Evolutionary conservation across 225 moss, liverwort and hornwort species (phyloP).

Genomic region (Bryoerythrophyllum caledonicum): DNA sequence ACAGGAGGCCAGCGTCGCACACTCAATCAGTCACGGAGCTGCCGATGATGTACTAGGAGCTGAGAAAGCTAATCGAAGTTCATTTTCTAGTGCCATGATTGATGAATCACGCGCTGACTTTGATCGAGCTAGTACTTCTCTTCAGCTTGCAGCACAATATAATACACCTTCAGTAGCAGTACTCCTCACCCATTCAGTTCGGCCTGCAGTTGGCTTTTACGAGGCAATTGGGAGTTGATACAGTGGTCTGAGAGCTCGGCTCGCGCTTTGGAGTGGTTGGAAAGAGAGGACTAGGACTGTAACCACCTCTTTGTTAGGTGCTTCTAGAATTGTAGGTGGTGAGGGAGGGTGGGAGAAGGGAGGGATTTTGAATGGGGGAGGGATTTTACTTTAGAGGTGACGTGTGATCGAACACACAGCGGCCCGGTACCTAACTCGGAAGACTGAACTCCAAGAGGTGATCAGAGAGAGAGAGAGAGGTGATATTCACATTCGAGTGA

Average conservation of each 20-base stretch:
- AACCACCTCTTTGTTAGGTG: constrained; percentile 15
- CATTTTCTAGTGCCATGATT: constrained; percentile 25
- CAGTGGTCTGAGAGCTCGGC: background rate
- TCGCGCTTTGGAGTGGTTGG: constrained; percentile 14
- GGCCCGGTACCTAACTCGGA: constrained; percentile 7
- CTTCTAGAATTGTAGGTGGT: background rate
- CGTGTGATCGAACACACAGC: constrained; percentile 28
- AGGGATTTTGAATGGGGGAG: background rate
- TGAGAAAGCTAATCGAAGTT: constrained; percentile 17
- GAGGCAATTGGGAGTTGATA: background rate
- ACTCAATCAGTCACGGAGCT: constrained; percentile 10
- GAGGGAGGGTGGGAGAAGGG: background rate
- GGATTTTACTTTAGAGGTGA: constrained; percentile 23
- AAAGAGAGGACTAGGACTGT: background rate
- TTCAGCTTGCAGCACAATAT: constrained; percentile 9
- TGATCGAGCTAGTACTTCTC: background rate
- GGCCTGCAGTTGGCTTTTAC: too few relatives aligned
- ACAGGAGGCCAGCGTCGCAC: too few relatives aligned
- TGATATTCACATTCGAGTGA: constrained; percentile 10
- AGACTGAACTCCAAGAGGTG: background rate
- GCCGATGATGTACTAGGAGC: background rate
- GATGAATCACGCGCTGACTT: constrained; percentile 48
- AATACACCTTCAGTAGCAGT: constrained; percentile 9
- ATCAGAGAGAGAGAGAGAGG: background rate
- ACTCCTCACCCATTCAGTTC: background rate